A percentile compares a stretch with the other conserved stretches of the same genome.
These are phyloP conservation scores for Cladosporium sphaerospermum DNA, from an alignment of 2,329 filamentous ascomycete genomes.

Conservation along the genomic window DNA sequence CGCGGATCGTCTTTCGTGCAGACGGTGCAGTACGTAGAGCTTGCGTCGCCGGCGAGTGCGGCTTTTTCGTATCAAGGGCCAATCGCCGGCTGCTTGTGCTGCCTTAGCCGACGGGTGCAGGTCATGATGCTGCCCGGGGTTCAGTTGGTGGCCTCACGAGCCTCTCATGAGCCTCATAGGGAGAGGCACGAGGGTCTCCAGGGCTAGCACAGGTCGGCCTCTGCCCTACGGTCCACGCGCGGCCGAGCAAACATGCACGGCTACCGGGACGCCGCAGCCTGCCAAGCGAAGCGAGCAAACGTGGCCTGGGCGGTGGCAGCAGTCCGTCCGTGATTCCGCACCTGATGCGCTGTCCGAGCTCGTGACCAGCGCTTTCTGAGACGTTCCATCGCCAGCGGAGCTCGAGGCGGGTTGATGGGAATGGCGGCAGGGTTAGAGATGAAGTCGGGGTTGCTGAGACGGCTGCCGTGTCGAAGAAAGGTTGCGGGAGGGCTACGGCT, in stretches of 20 bases:
- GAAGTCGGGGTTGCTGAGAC: background rate
- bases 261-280: background rate
- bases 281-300: background rate
- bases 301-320: no score
- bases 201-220: no score
- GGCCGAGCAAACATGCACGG: background rate
- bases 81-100: background rate
- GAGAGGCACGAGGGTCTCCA: no score
- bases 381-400: background rate
- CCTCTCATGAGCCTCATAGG: no score
- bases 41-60: background rate
- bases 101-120: background rate
- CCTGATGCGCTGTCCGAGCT: constrained; percentile 6
- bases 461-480: background rate
- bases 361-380: background rate
- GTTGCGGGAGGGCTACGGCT: background rate
- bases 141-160: no score
- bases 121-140: background rate
- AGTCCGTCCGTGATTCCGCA: background rate
- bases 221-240: no score
- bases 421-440: background rate
- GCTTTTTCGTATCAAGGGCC: background rate
- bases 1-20: background rate
- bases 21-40: background rate
- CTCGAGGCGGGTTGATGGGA: no score